A percentile compares a stretch with the other conserved stretches of the same genome.
Conservation (phyloP, 129 eudicot genomes). For the Oenanthe sinensis region DNA sequence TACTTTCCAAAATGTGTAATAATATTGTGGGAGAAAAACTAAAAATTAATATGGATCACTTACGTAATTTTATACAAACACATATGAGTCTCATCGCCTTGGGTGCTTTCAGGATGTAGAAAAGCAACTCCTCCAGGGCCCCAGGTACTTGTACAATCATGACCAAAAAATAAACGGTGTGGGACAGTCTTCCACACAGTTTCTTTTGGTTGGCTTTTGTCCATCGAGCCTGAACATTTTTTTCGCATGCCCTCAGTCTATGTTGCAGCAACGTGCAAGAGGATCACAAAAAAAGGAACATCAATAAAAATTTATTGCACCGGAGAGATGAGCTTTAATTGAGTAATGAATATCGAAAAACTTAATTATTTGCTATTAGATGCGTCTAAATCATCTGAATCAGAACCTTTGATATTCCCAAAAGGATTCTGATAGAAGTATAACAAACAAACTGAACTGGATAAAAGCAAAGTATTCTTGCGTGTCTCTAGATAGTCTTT, state of each 20-base stretch:
- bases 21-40: background rate
- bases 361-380: background rate
- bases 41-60: slow-evolving; percentile 15
- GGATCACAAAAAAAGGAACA: background rate
- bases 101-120: slow-evolving; percentile 61
- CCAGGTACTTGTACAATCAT: slow-evolving; percentile 67
- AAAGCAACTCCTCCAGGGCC: slow-evolving; percentile 99
- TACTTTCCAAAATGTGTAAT: background rate
- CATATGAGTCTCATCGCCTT: slow-evolving; percentile 50
- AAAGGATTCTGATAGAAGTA: background rate
- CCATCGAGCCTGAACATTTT: slow-evolving; percentile 66
- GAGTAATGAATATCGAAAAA: background rate
- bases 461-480: background rate
- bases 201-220: slow-evolving; percentile 66
- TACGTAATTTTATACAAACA: slow-evolving; percentile 82
- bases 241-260: slow-evolving; percentile 82
- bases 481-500: background rate
- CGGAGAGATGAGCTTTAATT: background rate
- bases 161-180: slow-evolving; percentile 83
- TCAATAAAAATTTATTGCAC: background rate
- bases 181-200: slow-evolving; percentile 64
- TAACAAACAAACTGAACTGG: background rate
- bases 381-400: background rate
- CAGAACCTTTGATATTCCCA: background rate
- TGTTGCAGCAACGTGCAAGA: background rate